Conservation (phyloP, 345 rosid genomes). For the Balakata baccata region DNA sequence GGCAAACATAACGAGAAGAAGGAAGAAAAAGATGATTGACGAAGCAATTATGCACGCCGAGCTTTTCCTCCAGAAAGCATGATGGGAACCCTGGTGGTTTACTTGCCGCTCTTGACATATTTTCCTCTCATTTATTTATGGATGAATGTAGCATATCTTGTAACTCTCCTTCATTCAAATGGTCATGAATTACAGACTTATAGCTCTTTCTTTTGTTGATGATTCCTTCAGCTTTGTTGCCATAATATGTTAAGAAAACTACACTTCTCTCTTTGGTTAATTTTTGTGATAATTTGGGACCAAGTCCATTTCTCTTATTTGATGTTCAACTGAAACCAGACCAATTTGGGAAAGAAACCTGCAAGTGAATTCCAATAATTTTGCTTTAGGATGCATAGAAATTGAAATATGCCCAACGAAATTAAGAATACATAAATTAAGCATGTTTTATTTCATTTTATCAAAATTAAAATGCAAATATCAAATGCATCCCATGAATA, state of each 20-base stretch:
- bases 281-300: constrained; percentile 43
- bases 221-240: constrained; percentile 15
- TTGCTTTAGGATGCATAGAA: constrained; percentile 9
- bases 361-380: constrained; percentile 24
- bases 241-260: background rate
- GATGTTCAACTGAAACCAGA: constrained; percentile 70
- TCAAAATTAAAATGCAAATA: background rate
- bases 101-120: constrained; percentile 4
- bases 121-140: constrained; percentile 13
- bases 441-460: background rate
- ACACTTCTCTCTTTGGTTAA: constrained; percentile 16
- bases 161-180: constrained; percentile 21
- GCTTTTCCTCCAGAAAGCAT: background rate
- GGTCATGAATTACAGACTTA: background rate
- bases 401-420: constrained; percentile 2
- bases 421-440: constrained; percentile 1
- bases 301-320: constrained; percentile 72
- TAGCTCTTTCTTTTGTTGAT: constrained; percentile 9
- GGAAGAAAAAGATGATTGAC: constrained; percentile 24
- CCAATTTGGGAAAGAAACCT: constrained; percentile 92
- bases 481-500: constrained; percentile 2
- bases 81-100: background rate
- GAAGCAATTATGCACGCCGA: background rate
- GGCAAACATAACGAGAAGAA: constrained; percentile 39
- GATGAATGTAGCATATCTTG: constrained; percentile 18